These are phyloP conservation scores for Phalaenopsis hybrid DNA, from an alignment of 116 monocot genomes.

Conservation along the genomic window DNA sequence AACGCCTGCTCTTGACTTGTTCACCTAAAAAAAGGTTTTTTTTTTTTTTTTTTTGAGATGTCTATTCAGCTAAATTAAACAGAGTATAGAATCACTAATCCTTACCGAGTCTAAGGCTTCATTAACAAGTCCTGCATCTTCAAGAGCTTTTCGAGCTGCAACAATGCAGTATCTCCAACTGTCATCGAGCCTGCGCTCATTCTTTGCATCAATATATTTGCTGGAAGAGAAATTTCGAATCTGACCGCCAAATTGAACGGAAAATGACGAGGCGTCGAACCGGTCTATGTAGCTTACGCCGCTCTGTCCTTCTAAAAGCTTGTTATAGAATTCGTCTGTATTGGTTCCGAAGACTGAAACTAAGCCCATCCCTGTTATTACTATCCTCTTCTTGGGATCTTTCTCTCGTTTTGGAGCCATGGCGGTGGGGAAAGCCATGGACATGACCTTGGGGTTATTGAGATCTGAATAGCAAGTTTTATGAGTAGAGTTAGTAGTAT, in stretches of 20 bases:
- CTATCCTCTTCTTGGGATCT: constrained; percentile 86
- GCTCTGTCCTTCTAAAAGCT: constrained; percentile 62
- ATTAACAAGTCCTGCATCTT: constrained; percentile 30
- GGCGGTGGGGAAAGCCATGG: constrained; percentile 9
- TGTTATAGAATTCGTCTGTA: constrained; percentile 58
- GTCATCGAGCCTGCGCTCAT: constrained; percentile 67
- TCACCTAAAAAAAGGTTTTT: constrained; percentile 31
- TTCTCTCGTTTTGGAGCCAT: constrained; percentile 63
- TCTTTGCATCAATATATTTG: constrained; percentile 83
- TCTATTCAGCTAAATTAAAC: not conserved
- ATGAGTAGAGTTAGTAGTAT: not conserved
- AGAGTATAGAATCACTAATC: not conserved
- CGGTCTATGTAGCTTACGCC: constrained; percentile 72
- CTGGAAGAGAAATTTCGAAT: constrained; percentile 65
- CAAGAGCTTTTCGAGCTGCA: constrained; percentile 76
- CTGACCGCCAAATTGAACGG: constrained; percentile 77
- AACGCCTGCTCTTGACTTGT: constrained; percentile 69
- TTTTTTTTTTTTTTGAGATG: not conserved
- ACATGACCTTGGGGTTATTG: not conserved
- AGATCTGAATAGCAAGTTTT: not conserved
- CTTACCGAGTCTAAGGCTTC: not conserved
- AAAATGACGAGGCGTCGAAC: constrained; percentile 72
- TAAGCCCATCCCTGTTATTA: constrained; percentile 81
- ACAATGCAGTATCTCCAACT: constrained; percentile 69
- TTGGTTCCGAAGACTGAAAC: constrained; percentile 90